Percentiles rank a stretch among this genome's conserved stretches.
phyloP scores from a whole-genome alignment of 176 grass and related monocot species.

The Ananas comosus region DNA sequence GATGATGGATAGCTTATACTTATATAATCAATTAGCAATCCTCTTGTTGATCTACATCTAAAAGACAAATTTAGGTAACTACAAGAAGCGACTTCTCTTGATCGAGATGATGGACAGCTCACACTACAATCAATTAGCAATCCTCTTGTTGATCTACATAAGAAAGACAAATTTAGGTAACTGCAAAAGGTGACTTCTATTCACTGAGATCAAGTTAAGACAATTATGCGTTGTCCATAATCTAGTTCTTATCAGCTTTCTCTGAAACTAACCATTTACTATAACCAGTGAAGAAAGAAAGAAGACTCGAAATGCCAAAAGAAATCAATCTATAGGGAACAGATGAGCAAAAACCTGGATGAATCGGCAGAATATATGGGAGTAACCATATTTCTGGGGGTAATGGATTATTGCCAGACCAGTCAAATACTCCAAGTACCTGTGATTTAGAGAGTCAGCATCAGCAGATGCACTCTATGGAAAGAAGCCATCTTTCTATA shows the following conservation, averaged over 20 bases:
- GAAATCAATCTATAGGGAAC: constrained; percentile 7
- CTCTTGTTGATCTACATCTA: background rate
- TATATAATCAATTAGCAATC: background rate
- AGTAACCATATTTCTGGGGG: constrained; percentile 92
- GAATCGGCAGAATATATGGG: constrained; percentile 70
- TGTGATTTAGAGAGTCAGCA: constrained; percentile 9
- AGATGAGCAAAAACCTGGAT: constrained; percentile 49
- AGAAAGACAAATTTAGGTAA: background rate
- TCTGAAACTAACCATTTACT: background rate
- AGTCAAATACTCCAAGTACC: constrained; percentile 98
- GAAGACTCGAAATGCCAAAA: background rate
- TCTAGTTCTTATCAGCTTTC: too few relatives aligned
- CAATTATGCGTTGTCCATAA: background rate
- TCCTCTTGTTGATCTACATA: background rate
- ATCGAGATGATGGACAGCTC: background rate
- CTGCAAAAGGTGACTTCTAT: background rate
- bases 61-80: background rate
- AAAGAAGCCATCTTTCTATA: too few relatives aligned
- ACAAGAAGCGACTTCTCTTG: background rate
- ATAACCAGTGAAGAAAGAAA: background rate
- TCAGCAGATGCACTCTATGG: constrained; percentile 12
- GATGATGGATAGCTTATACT: background rate
- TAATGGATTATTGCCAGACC: constrained; percentile 90
- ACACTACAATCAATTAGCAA: background rate
- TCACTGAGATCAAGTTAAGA: background rate